Evolutionary conservation across 1,284 basidiomycete genomes (phyloP), one percentile per base, ranked within the genome.

Genomic region (Ceratorhiza oryzae-sativae): DNA sequence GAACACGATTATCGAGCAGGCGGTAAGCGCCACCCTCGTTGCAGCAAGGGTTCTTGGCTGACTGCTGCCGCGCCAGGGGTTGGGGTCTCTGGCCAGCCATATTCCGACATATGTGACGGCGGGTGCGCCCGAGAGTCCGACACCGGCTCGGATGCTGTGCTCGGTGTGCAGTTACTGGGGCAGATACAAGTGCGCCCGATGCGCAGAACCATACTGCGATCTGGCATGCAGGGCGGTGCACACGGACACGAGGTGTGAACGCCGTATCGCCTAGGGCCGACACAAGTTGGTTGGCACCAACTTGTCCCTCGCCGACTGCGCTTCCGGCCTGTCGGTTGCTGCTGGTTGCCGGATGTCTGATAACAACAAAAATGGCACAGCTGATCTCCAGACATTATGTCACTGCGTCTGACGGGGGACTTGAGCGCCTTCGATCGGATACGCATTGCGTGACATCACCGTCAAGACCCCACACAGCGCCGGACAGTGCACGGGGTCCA

Each of bases 141-240:
- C 84, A 56, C 87, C 87, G 8, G 82, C 85, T 1, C 84, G 87
- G 25, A 78, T 85, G 73, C 76, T 90, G 25, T 90, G 89, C 77
- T 85, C 88, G 1, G 86, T 90, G 30, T 90, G 89, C 73, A 87
- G 89, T 1, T 90, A 88, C 78, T 89, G 85, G 84, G 88, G 87
- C 6, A 81, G 82, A 15, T 90, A 90, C 76, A 85, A 83, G 70
- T 90, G 88, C 79, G 83, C 80, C 75, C 83, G 82, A 76, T 90
- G 88, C 77, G 84, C 84, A 0, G 81, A 88, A 80, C 80, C 85
- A 12, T 89, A 85, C 74, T 90, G 89, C 76, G 85, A 86, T 77
- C 77, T 83, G 60, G 85, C 83, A 48, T 90, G 88, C 75, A 82
- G 84, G 71, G 80, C 79, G 12, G 84, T 86, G 0, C 88, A 90